phyloP scores from a whole-genome alignment of 129 eudicot species.

The Ambrosia artemisiifolia region DNA sequence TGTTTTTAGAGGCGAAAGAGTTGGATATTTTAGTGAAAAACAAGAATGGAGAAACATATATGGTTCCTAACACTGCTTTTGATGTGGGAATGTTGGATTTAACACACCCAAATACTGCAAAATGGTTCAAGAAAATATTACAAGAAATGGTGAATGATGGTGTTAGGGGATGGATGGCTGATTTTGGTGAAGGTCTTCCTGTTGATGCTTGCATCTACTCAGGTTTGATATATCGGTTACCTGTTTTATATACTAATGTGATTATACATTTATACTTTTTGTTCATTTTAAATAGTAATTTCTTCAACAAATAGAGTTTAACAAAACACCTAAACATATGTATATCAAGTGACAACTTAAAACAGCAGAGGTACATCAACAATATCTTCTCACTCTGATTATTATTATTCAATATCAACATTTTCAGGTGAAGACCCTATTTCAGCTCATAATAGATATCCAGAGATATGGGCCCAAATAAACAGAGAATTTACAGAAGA shows the following conservation, averaged over 20 bases:
- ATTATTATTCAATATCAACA: background rate
- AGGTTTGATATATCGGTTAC: conserved; percentile 40
- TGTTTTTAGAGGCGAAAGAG: conserved; percentile 87
- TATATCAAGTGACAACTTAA: too few relatives aligned
- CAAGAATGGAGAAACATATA: conserved; percentile 73
- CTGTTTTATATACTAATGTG: conserved; percentile 14
- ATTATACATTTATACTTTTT: too few relatives aligned
- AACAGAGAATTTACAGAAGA: conserved; percentile 88
- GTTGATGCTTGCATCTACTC: conserved; percentile 91
- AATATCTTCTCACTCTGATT: background rate
- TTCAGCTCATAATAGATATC: conserved; percentile 91
- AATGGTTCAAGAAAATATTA: conserved; percentile 83
- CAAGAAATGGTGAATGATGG: conserved; percentile 95
- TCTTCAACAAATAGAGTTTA: too few relatives aligned
- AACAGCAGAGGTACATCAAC: too few relatives aligned
- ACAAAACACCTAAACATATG: too few relatives aligned
- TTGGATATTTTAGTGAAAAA: conserved; percentile 85
- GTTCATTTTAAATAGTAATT: too few relatives aligned
- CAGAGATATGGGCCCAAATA: conserved; percentile 93
- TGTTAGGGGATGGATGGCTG: conserved; percentile 99
- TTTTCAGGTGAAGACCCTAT: conserved; percentile 93
- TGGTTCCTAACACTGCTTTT: conserved; percentile 98
- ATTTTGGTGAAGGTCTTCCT: conserved; percentile 97
- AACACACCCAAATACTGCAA: conserved; percentile 74
- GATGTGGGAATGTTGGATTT: conserved; percentile 99